A percentile compares a stretch with the other conserved stretches of the same genome.
These are phyloP conservation scores for Colletotrichum tropicale DNA, from an alignment of 2,329 filamentous ascomycete species.

Conservation along the genomic window DNA sequence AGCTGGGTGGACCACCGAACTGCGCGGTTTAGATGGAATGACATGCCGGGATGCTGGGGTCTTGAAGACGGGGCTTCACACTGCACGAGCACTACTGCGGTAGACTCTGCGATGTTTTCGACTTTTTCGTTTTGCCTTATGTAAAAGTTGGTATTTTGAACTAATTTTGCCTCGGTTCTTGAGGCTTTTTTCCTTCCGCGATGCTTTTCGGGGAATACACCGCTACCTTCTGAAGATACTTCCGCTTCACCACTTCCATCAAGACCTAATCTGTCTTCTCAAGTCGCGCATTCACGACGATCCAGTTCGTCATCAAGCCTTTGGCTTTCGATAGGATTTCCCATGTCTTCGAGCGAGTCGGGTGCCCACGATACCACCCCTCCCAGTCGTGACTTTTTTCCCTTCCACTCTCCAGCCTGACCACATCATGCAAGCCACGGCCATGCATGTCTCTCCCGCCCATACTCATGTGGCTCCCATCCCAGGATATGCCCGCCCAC, in stretches of 20 bases:
- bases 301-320: neutral
- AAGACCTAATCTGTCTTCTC: neutral
- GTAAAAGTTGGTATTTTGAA: neutral
- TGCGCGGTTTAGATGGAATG: neutral
- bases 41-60: neutral
- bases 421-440: slow-evolving; percentile 8
- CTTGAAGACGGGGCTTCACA: neutral
- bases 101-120: neutral
- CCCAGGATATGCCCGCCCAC: neutral
- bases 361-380: neutral
- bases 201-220: neutral
- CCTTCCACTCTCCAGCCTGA: neutral
- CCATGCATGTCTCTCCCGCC: slow-evolving; percentile 11
- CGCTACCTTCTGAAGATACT: neutral
- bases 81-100: neutral
- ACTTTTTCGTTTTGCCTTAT: neutral
- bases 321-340: neutral
- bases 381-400: neutral
- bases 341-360: neutral
- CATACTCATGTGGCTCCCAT: neutral
- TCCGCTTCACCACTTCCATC: neutral
- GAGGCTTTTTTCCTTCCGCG: neutral
- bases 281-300: neutral
- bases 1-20: neutral
- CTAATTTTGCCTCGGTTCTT: neutral